Percentiles rank a stretch among this genome's conserved stretches.
Evolutionary conservation across 495 filamentous ascomycete species (phyloP).

Genomic region (Neurospora pannonica): DNA sequence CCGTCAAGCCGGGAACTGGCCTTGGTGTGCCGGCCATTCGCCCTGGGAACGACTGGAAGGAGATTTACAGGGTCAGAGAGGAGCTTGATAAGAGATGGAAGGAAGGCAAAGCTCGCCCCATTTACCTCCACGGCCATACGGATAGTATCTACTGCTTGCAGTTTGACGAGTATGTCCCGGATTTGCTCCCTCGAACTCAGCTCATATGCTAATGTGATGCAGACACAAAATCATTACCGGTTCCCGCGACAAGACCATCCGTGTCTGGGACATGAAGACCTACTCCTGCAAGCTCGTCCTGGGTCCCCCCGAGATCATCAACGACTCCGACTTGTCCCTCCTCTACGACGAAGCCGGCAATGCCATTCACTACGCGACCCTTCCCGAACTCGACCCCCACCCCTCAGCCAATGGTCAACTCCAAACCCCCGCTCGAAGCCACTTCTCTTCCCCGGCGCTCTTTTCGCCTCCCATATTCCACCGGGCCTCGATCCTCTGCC

Average conservation of each 20-base stretch:
- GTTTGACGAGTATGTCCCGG: constrained; percentile 74
- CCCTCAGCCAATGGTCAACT: constrained; percentile 8
- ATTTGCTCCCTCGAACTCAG: background rate
- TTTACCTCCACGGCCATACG: constrained; percentile 83
- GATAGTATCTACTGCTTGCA: constrained; percentile 97
- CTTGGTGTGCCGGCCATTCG: constrained; percentile 39
- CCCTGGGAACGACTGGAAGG: constrained; percentile 66
- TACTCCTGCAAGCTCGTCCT: constrained; percentile 76
- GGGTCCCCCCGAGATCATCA: constrained; percentile 44
- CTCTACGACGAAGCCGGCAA: constrained; percentile 34
- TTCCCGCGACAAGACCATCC: constrained; percentile 87
- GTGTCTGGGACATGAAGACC: constrained; percentile 87
- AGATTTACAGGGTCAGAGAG: constrained; percentile 66
- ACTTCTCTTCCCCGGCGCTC: constrained; percentile 36
- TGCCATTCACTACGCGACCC: constrained; percentile 37
- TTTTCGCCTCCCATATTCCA: constrained; percentile 52
- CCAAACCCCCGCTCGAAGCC: constrained; percentile 16
- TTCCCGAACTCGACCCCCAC: constrained; percentile 25
- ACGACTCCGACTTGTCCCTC: constrained; percentile 31
- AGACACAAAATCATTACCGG: constrained; percentile 87
- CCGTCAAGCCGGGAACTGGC: constrained; percentile 35
- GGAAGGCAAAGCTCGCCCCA: constrained; percentile 61
- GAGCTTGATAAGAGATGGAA: constrained; percentile 73
- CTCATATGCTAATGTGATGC: constrained; percentile 11
- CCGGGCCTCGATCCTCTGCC: constrained; percentile 82